These are phyloP conservation scores for Ogataea kodamae DNA, from an alignment of 805 yeast genomes.

Conservation along the genomic window DNA sequence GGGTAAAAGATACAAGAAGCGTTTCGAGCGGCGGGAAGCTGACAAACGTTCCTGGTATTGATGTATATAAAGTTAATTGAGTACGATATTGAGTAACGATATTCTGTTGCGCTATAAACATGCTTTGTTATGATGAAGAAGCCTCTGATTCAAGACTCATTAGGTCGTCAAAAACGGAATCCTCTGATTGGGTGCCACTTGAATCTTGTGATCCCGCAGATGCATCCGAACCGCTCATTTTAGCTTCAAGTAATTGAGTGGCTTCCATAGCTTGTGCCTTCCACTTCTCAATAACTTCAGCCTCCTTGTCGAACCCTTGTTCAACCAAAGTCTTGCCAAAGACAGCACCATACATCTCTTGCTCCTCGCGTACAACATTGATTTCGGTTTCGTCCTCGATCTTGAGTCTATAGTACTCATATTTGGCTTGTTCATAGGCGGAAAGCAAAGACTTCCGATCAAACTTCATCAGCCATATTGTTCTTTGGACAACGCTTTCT, in stretches of 20 bases:
- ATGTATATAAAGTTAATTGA: conserved; percentile 8
- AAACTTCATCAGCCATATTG: conserved; percentile 49
- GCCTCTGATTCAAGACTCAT: conserved; percentile 6
- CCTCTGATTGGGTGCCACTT: conserved; percentile 19
- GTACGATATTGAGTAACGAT: neutral
- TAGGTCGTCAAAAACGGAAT: conserved; percentile 20
- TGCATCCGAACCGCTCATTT: conserved; percentile 26
- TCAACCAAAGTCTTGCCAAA: conserved; percentile 61
- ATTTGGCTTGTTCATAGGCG: conserved; percentile 83
- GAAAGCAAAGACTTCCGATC: conserved; percentile 41
- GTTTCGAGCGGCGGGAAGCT: conserved; percentile 40
- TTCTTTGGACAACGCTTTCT: conserved; percentile 79
- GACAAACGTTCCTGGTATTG: conserved; percentile 38
- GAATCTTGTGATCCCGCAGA: conserved; percentile 27
- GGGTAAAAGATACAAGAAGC: conserved; percentile 47
- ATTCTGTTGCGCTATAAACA: conserved; percentile 11
- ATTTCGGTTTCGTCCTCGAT: conserved; percentile 77
- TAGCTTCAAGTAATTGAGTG: conserved; percentile 55
- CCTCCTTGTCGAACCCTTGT: conserved; percentile 69
- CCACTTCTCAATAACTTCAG: conserved; percentile 70
- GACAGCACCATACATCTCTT: conserved; percentile 79
- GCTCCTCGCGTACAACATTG: conserved; percentile 75
- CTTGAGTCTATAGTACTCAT: conserved; percentile 82
- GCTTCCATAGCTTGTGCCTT: conserved; percentile 61
- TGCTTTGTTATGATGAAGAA: conserved; percentile 2